Conservation (phyloP, 2,329 filamentous ascomycete species). For the Sporothrix pseudoabietina region DNA sequence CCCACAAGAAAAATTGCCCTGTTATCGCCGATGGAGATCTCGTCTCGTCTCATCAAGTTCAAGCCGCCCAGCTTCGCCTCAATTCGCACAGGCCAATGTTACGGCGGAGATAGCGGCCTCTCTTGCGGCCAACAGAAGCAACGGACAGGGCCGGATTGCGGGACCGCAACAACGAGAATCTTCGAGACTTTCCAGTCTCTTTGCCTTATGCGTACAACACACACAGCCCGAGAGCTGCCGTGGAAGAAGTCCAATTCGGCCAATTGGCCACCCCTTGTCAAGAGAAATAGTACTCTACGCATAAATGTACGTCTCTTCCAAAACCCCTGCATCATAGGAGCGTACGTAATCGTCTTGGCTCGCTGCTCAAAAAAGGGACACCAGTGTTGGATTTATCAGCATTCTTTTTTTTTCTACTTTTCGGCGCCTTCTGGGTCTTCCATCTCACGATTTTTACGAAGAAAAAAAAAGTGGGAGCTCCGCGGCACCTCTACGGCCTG, state of each 20-base stretch:
- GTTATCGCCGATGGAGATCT: too few relatives aligned
- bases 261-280: too few relatives aligned
- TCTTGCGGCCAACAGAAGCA: too few relatives aligned
- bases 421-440: not conserved
- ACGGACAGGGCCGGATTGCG: not conserved
- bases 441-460: not conserved
- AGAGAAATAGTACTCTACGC: too few relatives aligned
- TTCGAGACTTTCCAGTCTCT: not conserved
- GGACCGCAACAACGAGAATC: not conserved
- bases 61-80: too few relatives aligned
- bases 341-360: not conserved
- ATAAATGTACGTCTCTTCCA: not conserved
- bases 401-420: not conserved
- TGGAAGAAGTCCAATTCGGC: too few relatives aligned
- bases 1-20: not conserved
- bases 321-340: not conserved
- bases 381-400: not conserved
- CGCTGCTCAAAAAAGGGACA: not conserved
- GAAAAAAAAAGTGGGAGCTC: not conserved
- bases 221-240: not conserved
- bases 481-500: not conserved
- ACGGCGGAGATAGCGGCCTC: too few relatives aligned
- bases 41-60: too few relatives aligned
- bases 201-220: not conserved
- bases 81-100: too few relatives aligned